Conservation (phyloP, 2,329 filamentous ascomycete species). For the Celoporthe dispersa region DNA sequence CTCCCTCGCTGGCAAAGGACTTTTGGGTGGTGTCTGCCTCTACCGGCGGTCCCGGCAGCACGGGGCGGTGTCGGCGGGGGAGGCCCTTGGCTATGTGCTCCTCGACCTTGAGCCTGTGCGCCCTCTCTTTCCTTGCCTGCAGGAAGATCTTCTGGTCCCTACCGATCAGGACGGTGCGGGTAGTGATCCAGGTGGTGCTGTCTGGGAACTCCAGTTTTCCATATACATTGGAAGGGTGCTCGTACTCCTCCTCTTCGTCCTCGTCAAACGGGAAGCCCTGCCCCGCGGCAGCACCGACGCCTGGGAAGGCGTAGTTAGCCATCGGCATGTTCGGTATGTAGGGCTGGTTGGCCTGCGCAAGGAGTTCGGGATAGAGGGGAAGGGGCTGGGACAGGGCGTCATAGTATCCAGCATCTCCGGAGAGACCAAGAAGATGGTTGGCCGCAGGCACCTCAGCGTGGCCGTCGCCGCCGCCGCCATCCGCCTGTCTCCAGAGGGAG, state of each 20-base stretch:
- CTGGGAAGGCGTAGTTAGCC: conserved; percentile 7
- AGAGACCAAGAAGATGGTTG: background rate
- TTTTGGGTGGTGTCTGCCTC: conserved; percentile 63
- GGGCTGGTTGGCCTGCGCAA: background rate
- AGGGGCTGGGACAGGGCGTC: conserved; percentile 5
- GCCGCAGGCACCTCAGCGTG: background rate
- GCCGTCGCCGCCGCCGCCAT: background rate
- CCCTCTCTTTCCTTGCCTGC: conserved; percentile 57
- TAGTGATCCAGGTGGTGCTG: conserved; percentile 25
- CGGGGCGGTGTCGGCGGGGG: conserved; percentile 54
- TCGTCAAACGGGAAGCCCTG: conserved; percentile 13
- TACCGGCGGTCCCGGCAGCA: conserved; percentile 40
- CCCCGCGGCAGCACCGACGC: background rate
- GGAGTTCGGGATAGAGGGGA: background rate
- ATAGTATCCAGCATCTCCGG: background rate
- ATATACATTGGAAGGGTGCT: background rate
- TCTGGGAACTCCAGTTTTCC: conserved; percentile 26
- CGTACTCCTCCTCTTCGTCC: background rate
- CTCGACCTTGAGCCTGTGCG: conserved; percentile 49
- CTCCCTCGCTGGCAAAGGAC: conserved; percentile 70
- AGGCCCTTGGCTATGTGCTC: conserved; percentile 54
- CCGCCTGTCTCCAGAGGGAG: background rate
- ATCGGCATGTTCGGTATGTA: background rate
- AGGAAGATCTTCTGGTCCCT: conserved; percentile 35
- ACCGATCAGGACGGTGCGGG: conserved; percentile 27